These are phyloP conservation scores for Capronia epimyces DNA, from an alignment of 2,329 filamentous ascomycete genomes.

Conservation along the genomic window DNA sequence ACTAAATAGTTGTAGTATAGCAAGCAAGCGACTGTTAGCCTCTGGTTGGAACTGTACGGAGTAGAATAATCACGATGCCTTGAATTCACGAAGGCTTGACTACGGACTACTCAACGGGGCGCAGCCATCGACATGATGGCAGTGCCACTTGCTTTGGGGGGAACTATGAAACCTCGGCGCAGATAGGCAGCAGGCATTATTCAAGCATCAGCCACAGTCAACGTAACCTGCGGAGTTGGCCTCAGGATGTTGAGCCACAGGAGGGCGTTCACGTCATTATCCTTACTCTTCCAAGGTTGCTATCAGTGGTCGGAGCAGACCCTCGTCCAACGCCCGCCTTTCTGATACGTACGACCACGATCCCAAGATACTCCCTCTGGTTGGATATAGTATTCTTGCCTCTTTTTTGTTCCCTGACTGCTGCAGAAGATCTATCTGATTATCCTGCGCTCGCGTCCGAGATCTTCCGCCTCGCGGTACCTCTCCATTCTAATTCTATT, in stretches of 20 bases:
- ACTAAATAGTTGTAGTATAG: too few relatives aligned
- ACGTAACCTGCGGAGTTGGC: background rate
- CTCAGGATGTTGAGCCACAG: background rate
- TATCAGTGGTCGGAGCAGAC: background rate
- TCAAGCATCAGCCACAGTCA: too few relatives aligned
- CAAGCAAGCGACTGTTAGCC: too few relatives aligned
- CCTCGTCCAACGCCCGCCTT: constrained; percentile 1
- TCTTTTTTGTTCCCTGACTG: background rate
- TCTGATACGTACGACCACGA: constrained; percentile 14
- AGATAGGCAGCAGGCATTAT: too few relatives aligned
- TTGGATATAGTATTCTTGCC: constrained; percentile 18
- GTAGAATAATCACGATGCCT: too few relatives aligned
- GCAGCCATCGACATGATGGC: too few relatives aligned
- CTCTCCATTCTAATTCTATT: background rate
- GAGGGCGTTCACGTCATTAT: background rate
- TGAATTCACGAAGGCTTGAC: too few relatives aligned
- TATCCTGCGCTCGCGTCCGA: constrained; percentile 2
- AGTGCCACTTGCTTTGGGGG: too few relatives aligned
- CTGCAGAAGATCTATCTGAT: background rate
- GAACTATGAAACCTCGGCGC: too few relatives aligned
- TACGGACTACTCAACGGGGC: too few relatives aligned
- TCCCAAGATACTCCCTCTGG: constrained; percentile 16
- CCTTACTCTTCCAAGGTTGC: too few relatives aligned
- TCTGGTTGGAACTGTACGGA: too few relatives aligned
- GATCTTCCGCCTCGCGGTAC: background rate